These are phyloP conservation scores for Lichtheimia ornata DNA, from an alignment of 371 early-diverging fungal species.

Conservation along the genomic window DNA sequence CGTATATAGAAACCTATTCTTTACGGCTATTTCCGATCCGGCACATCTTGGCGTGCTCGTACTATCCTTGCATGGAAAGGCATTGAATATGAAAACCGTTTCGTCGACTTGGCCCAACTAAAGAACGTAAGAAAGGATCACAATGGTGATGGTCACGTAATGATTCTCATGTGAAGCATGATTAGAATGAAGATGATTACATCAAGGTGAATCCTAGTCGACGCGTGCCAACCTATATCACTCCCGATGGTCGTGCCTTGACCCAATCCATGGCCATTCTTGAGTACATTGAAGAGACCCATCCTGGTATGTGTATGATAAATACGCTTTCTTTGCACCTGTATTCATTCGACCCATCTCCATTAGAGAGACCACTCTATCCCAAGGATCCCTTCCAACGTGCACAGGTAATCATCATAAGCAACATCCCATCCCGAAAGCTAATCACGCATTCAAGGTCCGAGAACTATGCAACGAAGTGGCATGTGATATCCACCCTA, in stretches of 20 bases:
- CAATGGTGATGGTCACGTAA: neutral
- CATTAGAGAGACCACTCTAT: slow-evolving; percentile 60
- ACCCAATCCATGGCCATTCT: slow-evolving; percentile 81
- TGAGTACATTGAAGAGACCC: slow-evolving; percentile 86
- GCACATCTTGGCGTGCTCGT: slow-evolving; percentile 79
- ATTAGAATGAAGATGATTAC: slow-evolving; percentile 50
- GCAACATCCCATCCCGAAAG: too few relatives aligned
- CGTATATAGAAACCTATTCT: slow-evolving; percentile 49
- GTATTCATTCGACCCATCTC: too few relatives aligned
- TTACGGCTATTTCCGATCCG: slow-evolving; percentile 79
- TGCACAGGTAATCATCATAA: slow-evolving; percentile 51
- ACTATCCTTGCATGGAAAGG: slow-evolving; percentile 76
- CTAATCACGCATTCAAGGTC: too few relatives aligned
- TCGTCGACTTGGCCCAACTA: slow-evolving; percentile 68
- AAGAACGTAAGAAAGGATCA: slow-evolving; percentile 63
- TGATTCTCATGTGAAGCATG: neutral
- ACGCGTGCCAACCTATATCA: slow-evolving; percentile 71
- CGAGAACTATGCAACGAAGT: slow-evolving; percentile 75
- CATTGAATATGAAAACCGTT: slow-evolving; percentile 63
- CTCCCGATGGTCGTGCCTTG: slow-evolving; percentile 55
- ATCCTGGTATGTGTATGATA: slow-evolving; percentile 47
- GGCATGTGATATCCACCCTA: slow-evolving; percentile 86
- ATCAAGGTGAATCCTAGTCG: slow-evolving; percentile 64
- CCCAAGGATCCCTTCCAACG: slow-evolving; percentile 70
- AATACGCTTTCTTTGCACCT: too few relatives aligned